Conservation (phyloP, 2,329 filamentous ascomycete species). For the Beauveria rudraprayagi region DNA sequence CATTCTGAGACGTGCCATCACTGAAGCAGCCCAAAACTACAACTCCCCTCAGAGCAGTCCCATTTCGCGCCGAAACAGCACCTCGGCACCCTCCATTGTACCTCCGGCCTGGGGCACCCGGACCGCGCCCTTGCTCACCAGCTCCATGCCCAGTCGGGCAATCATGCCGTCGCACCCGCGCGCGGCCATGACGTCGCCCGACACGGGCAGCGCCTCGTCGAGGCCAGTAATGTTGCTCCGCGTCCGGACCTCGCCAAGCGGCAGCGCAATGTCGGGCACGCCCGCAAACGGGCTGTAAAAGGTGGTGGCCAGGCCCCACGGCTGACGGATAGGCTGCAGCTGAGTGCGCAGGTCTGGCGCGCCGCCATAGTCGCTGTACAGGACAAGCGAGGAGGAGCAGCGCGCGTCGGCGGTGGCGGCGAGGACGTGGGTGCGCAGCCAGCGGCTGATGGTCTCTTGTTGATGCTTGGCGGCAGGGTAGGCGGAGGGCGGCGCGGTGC, state of each 20-base stretch:
- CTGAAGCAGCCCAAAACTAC: too few species aligned
- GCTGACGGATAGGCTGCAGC: constrained; percentile 16
- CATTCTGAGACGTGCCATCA: not conserved
- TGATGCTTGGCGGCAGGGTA: constrained; percentile 20
- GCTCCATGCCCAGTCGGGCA: constrained; percentile 42
- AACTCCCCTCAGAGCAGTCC: not conserved
- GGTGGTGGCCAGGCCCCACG: constrained; percentile 13
- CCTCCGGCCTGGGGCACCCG: constrained; percentile 35
- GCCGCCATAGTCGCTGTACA: constrained; percentile 19
- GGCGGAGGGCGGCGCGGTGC: not conserved
- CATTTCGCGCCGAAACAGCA: constrained; percentile 15
- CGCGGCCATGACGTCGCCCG: constrained; percentile 32
- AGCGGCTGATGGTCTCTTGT: constrained; percentile 25
- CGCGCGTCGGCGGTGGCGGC: constrained; percentile 9
- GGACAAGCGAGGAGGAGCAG: constrained; percentile 25
- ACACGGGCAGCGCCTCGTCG: constrained; percentile 33
- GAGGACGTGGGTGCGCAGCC: constrained; percentile 25
- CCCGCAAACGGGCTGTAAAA: constrained; percentile 23
- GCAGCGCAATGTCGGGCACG: constrained; percentile 27
- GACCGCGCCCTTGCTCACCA: constrained; percentile 41
- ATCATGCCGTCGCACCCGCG: constrained; percentile 48
- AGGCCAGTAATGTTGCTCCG: constrained; percentile 29
- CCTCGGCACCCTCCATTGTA: constrained; percentile 19
- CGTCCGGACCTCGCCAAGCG: constrained; percentile 34
- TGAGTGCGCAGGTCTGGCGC: constrained; percentile 7